phyloP scores from a whole-genome alignment of 345 rosid genomes.

The Microcos paniculata region DNA sequence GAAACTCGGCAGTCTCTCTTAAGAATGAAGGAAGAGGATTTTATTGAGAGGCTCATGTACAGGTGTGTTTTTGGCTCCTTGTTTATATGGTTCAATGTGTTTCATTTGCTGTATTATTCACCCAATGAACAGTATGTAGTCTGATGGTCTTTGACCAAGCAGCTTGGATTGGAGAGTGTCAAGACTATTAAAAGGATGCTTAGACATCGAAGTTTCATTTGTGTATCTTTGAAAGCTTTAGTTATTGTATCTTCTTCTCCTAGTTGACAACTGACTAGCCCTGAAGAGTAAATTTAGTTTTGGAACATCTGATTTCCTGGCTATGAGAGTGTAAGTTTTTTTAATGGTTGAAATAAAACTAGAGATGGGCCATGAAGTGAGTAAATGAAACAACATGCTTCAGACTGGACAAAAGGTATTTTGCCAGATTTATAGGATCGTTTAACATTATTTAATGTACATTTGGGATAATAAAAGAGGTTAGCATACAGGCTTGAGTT shows the following conservation, averaged over 20 bases:
- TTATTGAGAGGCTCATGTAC: slow-evolving; percentile 85
- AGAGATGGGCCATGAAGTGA: background rate
- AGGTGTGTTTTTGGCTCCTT: slow-evolving; percentile 53
- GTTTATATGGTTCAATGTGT: slow-evolving; percentile 4
- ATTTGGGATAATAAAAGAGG: background rate
- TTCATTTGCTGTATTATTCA: slow-evolving; percentile 16
- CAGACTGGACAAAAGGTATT: background rate
- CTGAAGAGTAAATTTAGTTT: background rate
- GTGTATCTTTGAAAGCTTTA: background rate
- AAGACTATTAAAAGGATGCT: no score
- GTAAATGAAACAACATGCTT: background rate
- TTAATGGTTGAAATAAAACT: background rate
- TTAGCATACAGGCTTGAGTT: background rate
- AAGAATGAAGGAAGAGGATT: slow-evolving; percentile 98
- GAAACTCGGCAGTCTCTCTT: slow-evolving; percentile 81
- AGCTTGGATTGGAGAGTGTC: slow-evolving; percentile 21
- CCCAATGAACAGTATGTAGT: slow-evolving; percentile 1
- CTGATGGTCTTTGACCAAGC: slow-evolving; percentile 15
- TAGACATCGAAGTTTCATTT: background rate
- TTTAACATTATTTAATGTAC: background rate
- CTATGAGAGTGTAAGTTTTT: background rate
- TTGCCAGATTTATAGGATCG: background rate
- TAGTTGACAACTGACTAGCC: background rate
- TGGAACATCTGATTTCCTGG: background rate
- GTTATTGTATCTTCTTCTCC: background rate